phyloP scores from a whole-genome alignment of 1,284 basidiomycete species.

The Phlebopus sp. region DNA sequence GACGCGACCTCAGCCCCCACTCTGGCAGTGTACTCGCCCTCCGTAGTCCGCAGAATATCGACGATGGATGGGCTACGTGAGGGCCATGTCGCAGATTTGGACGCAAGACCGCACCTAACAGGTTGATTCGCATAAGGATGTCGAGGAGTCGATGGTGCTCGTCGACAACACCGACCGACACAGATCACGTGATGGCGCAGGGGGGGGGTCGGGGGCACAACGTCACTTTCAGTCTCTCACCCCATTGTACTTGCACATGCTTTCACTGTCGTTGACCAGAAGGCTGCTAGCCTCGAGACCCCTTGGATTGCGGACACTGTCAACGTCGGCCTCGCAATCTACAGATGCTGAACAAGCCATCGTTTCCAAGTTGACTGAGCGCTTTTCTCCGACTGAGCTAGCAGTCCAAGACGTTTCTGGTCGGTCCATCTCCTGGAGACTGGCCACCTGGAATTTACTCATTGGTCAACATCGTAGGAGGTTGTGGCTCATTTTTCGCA shows the following conservation, averaged over 20 bases:
- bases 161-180: not conserved
- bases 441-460: not conserved
- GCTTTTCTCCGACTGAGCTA: conserved; percentile 73
- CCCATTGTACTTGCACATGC: not conserved
- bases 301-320: conserved; percentile 19
- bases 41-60: conserved; percentile 7
- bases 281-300: conserved; percentile 20
- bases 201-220: not conserved
- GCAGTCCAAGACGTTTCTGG: conserved; percentile 90
- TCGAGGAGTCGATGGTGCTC: no score
- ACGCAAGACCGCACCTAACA: conserved; percentile 22
- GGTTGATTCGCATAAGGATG: conserved; percentile 14
- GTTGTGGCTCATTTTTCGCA: conserved; percentile 95
- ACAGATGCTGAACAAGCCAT: conserved; percentile 45
- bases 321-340: conserved; percentile 20
- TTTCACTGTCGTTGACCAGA: conserved; percentile 27
- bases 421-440: conserved; percentile 32
- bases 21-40: conserved; percentile 2
- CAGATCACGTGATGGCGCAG: conserved; percentile 27
- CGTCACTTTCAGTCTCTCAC: not conserved
- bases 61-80: not conserved
- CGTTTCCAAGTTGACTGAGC: conserved; percentile 66
- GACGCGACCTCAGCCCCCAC: conserved; percentile 11
- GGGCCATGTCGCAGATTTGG: conserved; percentile 12
- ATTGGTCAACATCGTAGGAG: conserved; percentile 52